phyloP scores from a whole-genome alignment of 2,329 filamentous ascomycete species.

The Cryphonectria naterciae region DNA sequence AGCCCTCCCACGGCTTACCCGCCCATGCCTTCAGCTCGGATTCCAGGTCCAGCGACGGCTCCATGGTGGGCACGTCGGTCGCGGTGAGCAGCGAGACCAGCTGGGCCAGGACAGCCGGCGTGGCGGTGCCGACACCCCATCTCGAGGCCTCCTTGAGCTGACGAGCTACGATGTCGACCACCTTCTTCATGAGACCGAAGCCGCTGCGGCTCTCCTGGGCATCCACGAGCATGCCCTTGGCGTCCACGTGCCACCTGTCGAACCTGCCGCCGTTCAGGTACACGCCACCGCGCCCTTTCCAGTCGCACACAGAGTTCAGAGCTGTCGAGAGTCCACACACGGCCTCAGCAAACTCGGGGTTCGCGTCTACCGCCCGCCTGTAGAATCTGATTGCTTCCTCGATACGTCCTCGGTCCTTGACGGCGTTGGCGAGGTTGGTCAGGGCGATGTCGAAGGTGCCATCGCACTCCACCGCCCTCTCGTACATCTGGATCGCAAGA shows the following conservation, averaged over 20 bases:
- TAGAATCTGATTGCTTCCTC: constrained; percentile 93
- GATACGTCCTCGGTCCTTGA: constrained; percentile 93
- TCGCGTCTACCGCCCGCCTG: constrained; percentile 85
- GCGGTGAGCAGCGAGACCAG: constrained; percentile 52
- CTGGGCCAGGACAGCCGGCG: constrained; percentile 54
- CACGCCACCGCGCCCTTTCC: constrained; percentile 87
- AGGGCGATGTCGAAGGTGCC: constrained; percentile 95
- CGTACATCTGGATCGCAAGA: constrained; percentile 94
- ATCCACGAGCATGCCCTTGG: constrained; percentile 80
- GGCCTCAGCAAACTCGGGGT: constrained; percentile 93
- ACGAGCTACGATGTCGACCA: constrained; percentile 86
- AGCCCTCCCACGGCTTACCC: constrained; percentile 83
- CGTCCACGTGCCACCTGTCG: constrained; percentile 93
- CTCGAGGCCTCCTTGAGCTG: constrained; percentile 83
- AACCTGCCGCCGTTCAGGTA: constrained; percentile 71
- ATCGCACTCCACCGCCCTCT: constrained; percentile 89
- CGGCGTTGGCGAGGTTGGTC: constrained; percentile 94
- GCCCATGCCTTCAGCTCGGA: constrained; percentile 63
- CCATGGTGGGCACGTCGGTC: constrained; percentile 42
- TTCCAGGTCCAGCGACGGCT: constrained; percentile 43
- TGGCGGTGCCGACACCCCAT: constrained; percentile 79
- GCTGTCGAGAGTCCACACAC: constrained; percentile 95
- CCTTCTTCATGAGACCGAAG: constrained; percentile 85
- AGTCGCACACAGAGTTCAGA: constrained; percentile 94
- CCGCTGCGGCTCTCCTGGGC: constrained; percentile 62